These are phyloP conservation scores for Oryza coarctata DNA, from an alignment of 176 grass and related monocot species.

Conservation along the genomic window DNA sequence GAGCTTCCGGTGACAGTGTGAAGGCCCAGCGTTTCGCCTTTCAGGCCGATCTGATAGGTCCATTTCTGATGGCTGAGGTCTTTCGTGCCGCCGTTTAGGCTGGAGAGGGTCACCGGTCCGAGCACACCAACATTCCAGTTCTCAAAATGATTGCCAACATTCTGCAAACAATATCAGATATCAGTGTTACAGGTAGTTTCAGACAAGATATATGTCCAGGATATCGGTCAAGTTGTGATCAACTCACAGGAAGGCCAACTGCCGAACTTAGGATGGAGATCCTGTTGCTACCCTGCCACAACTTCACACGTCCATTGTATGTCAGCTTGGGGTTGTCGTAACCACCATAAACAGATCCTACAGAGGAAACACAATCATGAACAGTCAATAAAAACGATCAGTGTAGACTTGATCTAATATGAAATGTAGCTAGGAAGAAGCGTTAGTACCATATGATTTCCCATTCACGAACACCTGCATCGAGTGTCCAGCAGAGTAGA, in stretches of 20 bases:
- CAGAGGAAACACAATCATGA: neutral
- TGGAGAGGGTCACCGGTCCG: constrained; percentile 64
- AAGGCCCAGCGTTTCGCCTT: constrained; percentile 63
- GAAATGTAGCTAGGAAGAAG: neutral
- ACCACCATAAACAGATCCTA: constrained; percentile 61
- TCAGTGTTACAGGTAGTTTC: neutral
- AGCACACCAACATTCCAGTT: constrained; percentile 81
- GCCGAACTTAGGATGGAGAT: constrained; percentile 88
- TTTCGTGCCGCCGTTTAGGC: constrained; percentile 66
- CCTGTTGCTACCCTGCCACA: constrained; percentile 89
- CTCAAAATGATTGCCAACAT: constrained; percentile 79
- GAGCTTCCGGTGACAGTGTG: constrained; percentile 67
- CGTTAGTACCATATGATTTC: constrained; percentile 40
- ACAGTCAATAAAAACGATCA: neutral
- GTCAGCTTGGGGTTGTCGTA: constrained; percentile 56
- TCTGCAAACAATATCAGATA: constrained; percentile 40
- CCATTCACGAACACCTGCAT: constrained; percentile 90
- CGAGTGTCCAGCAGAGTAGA: constrained; percentile 73
- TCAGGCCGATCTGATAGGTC: constrained; percentile 88
- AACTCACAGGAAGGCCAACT: constrained; percentile 81
- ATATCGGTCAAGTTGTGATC: neutral
- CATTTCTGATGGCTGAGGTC: constrained; percentile 85
- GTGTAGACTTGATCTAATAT: neutral
- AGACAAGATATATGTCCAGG: neutral
- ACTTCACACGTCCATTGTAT: constrained; percentile 53